Conservation (phyloP, 176 grass and related monocot genomes). For the Avena sativa region DNA sequence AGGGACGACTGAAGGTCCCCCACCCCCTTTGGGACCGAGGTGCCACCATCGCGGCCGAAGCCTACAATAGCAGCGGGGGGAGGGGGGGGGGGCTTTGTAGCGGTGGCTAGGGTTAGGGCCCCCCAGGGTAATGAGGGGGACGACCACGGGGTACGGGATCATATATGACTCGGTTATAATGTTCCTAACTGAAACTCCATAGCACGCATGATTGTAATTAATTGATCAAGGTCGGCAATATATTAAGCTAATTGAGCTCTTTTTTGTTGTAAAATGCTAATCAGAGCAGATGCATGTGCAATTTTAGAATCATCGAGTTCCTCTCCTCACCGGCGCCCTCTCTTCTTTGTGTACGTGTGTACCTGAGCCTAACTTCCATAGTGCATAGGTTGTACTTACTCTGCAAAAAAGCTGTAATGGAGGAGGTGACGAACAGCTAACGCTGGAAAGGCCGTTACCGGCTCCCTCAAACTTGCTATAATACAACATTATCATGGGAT, state of each 20-base stretch:
- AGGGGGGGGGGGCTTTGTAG: too few species aligned
- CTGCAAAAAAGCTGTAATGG: constrained; percentile 37
- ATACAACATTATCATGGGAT: constrained; percentile 5
- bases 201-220: background rate
- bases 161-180: too few species aligned
- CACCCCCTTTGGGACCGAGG: too few species aligned
- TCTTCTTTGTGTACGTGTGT: constrained; percentile 44
- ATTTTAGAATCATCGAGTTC: background rate
- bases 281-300: background rate
- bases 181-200: background rate
- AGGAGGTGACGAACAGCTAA: constrained; percentile 33
- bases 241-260: background rate
- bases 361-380: constrained; percentile 22
- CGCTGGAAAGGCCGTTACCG: constrained; percentile 63
- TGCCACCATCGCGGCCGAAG: too few species aligned
- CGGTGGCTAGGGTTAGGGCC: too few species aligned
- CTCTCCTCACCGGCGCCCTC: background rate
- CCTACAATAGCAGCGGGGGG: too few species aligned
- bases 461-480: constrained; percentile 43
- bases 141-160: too few species aligned
- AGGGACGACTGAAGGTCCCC: too few species aligned
- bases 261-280: background rate
- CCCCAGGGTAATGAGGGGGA: too few species aligned
- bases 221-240: background rate
- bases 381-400: constrained; percentile 78